Base-by-base conservation (phyloP, 2,329 filamentous ascomycete genomes). In the Venturia pyrina region DNA sequence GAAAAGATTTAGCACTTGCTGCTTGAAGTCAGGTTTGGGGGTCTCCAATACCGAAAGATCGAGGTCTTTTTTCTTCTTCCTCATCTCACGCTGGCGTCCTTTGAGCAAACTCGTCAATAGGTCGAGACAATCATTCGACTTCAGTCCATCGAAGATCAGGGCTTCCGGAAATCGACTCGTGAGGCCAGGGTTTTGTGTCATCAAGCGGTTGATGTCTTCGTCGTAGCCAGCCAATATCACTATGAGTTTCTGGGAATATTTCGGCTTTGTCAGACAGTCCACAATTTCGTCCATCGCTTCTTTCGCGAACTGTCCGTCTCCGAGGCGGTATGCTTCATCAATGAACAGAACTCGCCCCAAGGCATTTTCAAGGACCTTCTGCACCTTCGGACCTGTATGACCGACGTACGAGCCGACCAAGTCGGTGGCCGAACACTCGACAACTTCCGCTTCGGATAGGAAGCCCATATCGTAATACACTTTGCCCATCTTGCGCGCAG, bases 401-500 rank as follows among this genome's bases (percentile, higher is more conserved):
- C 89, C 89, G 0, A 90, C 70, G 67, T 85, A 92, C 67, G 88
- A 78, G 0, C 85, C 89, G 0, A 93, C 79, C 0, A 93, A 72
- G 43, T 92, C 88, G 0, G 85, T 85, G 0, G 87, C 86, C 0
- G 89, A 91, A 59, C 81, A 84, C 65, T 91, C 87, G 0, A 86
- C 72, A 0, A 91, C 86, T 34, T 87, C 82, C 0, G 79, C 81
- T 0, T 78, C 78, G 0, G 83, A 75, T 0, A 93, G 76, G 43
- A 92, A 83, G 0, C 88, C 88, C 80, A 91, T 84, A 69, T 92
- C 86, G 70, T 90, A 92, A 71, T 85, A 93, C 0, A 93, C 79
- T 68, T 90, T 83, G 3, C 89, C 89, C 81, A 93, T 89, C 68
- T 87, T 89, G n/a, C 82, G 78, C 0, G 90, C 90, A 0, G 83